Base-by-base conservation (phyloP, 2,329 filamentous ascomycete species). In the Clonostachys solani region DNA sequence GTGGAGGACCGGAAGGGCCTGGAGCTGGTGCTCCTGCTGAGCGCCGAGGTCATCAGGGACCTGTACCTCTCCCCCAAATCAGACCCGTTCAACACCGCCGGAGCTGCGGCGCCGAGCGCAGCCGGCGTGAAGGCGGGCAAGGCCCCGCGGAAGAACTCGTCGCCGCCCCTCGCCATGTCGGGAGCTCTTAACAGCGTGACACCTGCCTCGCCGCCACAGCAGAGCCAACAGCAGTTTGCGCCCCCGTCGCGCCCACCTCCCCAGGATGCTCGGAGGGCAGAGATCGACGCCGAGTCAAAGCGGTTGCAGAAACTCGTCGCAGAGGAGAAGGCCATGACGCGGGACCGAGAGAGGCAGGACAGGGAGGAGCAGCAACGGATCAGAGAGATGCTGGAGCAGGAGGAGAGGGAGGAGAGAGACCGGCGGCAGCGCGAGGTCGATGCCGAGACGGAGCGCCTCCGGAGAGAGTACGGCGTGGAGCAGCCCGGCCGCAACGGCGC, bases 1-100 rank as follows among this genome's bases (percentile, higher is more conserved):
- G 83, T 97, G 51, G 91, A 99, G 64, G 94, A 99, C 66, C 83
- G 87, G 48, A 97, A 96, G 65, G 94, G 94, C 0, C 72, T 97
- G 5, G 94, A 99, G 62, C 80, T 97, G 2, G 84, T 92, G 2
- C 67, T 97, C 16, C 62, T 86, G 17, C 65, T 87, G 17, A 74
- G 79, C 29, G 79, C 82, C 2, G 78, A 83, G 54, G 78, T 83
- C 33, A 83, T 87, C 49, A 76, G 80, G 40, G 84, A 87, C 54
- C 69, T 87, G 38, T 86, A 80, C 56, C 71, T 86, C 29, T 73
- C 77, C 49, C 78, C 84, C 5, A 79, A 83, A 47, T 78, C 80
- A 16, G 88, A 95, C 55, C 75, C 83, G 5, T 97, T 96, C 70
- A 94, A 96, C 62, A 75, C 91, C 36, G 69, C 74, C 10, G 77